Evolutionary conservation across 2,329 filamentous ascomycete genomes (phyloP), one percentile per base, ranked within the genome.

Genomic region (Trichoderma breve): DNA sequence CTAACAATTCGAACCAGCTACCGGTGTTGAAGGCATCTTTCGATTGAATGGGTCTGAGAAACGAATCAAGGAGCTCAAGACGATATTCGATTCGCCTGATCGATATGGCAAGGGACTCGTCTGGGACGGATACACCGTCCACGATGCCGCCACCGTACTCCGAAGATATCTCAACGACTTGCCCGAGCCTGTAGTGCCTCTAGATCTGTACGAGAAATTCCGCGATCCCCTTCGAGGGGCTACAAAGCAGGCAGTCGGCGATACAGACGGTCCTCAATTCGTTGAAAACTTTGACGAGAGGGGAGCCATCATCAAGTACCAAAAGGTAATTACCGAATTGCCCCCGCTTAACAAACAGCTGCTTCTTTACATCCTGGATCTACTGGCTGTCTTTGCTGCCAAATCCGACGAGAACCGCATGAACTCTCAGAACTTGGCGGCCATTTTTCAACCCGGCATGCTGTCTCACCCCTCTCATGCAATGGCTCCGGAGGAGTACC

Each of bases 321-420:
- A 99, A 80, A 88, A 89, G 75, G 87, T 98, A 60, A 99, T 99
- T 79, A 97, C 94, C 51, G 93, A 97, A 77, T 86, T 99, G 14
- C 96, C 96, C 11, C 93, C 95, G 1, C 85, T 99, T 39, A 98
- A 99, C 80, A 91, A 95, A 72, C 96, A 99, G 81, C 85, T 99
- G 2, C 88, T 99, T 15, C 89, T 99, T 26, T 99, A 99, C 80
- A 97, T 99, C 71, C 88, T 99, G 53, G 96, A 99, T 82, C 86
- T 99, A 14, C 89, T 99, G 28, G 96, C 96, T 2, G 96, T 99
- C 18, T 99, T 99, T 79, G 95, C 96, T 6, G 96, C 95, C 76
- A 99, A 99, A 83, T 93, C 95, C 0, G 95, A 98, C 76, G 89
- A 97, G 78, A 99, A 99, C 81, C 92, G 96, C 75, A 99, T 99